These are phyloP conservation scores for Saturnispora zaruensis DNA, from an alignment of 805 yeast species.

Conservation along the genomic window DNA sequence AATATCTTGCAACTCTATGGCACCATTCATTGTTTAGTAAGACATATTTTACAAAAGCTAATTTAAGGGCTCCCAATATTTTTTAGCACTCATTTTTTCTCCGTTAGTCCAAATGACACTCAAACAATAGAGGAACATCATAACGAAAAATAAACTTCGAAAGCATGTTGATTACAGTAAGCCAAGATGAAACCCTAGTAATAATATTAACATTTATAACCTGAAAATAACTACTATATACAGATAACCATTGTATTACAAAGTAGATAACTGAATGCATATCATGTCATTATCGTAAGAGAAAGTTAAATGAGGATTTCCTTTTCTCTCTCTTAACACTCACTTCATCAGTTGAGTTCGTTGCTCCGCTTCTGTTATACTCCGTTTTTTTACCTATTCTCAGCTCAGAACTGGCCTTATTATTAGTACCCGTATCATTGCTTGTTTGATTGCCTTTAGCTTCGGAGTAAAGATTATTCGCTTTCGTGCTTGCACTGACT, in stretches of 20 bases:
- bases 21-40: not conserved
- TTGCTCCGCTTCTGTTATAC: not conserved
- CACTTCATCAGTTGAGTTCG: not conserved
- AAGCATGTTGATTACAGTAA: not conserved
- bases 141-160: not conserved
- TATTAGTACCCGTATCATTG: not conserved
- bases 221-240: not conserved
- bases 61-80: not conserved
- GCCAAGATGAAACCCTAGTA: not conserved
- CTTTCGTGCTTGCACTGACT: not conserved
- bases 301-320: constrained; percentile 6
- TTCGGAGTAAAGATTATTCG: not conserved
- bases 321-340: constrained; percentile 1
- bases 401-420: not conserved
- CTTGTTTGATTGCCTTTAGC: not conserved
- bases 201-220: too few relatives aligned
- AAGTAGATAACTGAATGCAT: not conserved
- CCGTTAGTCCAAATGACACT: not conserved
- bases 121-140: not conserved
- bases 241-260: too few relatives aligned
- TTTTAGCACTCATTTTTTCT: not conserved
- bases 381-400: not conserved
- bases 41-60: not conserved
- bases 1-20: not conserved
- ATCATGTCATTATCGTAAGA: not conserved